Evolutionary conservation across 2,329 filamentous ascomycete species (phyloP).

Genomic region (Gaeumannomyces tritici): DNA sequence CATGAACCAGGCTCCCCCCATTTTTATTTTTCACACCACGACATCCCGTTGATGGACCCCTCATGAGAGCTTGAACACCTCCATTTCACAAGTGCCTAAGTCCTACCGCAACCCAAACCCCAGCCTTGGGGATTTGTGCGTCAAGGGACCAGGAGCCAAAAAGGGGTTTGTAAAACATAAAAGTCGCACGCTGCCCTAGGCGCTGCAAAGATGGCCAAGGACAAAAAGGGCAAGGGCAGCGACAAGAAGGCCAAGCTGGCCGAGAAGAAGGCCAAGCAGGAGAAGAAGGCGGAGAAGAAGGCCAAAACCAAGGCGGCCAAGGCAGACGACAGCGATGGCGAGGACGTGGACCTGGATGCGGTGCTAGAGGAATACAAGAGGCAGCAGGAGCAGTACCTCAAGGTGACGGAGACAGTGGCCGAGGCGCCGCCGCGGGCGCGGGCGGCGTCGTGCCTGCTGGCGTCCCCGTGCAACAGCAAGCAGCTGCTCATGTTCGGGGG

Average conservation of each 20-base stretch:
- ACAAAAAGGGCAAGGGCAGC: conserved; percentile 31
- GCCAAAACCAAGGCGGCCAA: conserved; percentile 61
- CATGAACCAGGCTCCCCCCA: background rate
- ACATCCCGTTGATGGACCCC: too few species aligned
- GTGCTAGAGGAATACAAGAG: conserved; percentile 89
- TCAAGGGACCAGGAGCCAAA: too few species aligned
- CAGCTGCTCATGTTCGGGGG: conserved; percentile 89
- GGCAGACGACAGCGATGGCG: conserved; percentile 72
- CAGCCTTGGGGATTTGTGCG: too few species aligned
- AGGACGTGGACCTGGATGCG: conserved; percentile 86
- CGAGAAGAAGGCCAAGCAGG: conserved; percentile 67
- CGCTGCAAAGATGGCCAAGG: conserved; percentile 29
- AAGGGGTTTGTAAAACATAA: background rate
- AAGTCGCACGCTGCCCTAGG: background rate
- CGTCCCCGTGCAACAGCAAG: conserved; percentile 76
- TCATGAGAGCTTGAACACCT: too few species aligned
- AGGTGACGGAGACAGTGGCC: conserved; percentile 73
- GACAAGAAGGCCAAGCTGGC: conserved; percentile 38
- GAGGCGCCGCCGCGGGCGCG: conserved; percentile 67
- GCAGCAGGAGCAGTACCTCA: conserved; percentile 87
- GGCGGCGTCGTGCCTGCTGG: conserved; percentile 71
- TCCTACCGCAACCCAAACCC: background rate
- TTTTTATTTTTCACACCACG: background rate
- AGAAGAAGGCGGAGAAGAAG: conserved; percentile 85
- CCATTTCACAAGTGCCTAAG: too few species aligned